Evolutionary conservation across 108 stramenopile species (phyloP), one percentile per base, ranked within the genome.

Genomic region (Epithemia pelagica): DNA sequence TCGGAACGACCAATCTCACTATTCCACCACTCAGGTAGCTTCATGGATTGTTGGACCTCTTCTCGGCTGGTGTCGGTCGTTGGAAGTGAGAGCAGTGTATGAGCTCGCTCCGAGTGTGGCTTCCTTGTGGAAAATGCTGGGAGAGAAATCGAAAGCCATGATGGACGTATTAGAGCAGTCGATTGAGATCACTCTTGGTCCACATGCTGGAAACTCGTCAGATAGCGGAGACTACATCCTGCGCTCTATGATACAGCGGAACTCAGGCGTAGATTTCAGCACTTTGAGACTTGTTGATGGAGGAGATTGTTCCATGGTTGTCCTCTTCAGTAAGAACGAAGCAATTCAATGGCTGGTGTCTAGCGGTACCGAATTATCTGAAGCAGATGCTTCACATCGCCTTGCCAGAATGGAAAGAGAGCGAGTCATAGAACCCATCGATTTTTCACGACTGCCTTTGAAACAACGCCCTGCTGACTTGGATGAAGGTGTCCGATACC

Each of bases 211-310:
- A 74, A 66, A 54, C 33, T 52, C 32, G 15, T 31, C 55, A 22
- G 75, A 72, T 25, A 63, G 75, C 19, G 92, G 92, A 15, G 92
- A 93, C 72, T 64, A 76, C 18, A 76, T 86, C 32, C 75, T 93
- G 29, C 66, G 86, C 19, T 62, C 61, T 57, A 85, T 90, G 87
- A 93, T 93, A 37, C 83, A 93, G 52, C 77, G 81, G 28, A 80
- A 70, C 54, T 93, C 91, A 0, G 91, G 91, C 24, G 91, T 93
- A 23, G 85, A 85, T 55, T 93, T 93, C 68, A 71, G 87, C 51
- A 93, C 91, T 10, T 68, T 93, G 1, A 72, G 87, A 59, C 80
- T 93, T 3, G 88, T 83, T 27, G 91, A 93, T 65, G 87, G 80
- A 24, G 85, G 83, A 26, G 87, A 90, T 24, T 88, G 87, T 66